These are phyloP conservation scores for Globisporangium uncinulatum DNA, from an alignment of 352 stramenopile species.

Conservation along the genomic window DNA sequence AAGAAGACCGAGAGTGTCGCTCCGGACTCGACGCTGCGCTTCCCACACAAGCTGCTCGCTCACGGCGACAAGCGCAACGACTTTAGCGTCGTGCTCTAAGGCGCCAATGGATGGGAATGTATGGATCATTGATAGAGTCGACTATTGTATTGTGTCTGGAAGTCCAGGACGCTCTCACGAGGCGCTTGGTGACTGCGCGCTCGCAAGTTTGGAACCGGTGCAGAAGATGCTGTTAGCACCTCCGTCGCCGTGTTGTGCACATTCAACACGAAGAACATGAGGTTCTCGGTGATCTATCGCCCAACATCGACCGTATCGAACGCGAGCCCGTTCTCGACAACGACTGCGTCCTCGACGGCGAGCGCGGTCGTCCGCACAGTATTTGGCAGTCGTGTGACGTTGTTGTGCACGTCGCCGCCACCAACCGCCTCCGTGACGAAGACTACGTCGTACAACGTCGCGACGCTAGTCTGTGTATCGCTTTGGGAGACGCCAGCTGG, in stretches of 20 bases:
- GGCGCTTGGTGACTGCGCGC: constrained; percentile 9
- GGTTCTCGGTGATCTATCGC: constrained; percentile 16
- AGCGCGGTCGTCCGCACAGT: constrained; percentile 47
- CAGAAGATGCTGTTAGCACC: not conserved
- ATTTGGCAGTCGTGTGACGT: constrained; percentile 17
- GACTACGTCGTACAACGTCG: constrained; percentile 58
- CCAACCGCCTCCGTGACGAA: constrained; percentile 51
- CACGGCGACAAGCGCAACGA: constrained; percentile 54
- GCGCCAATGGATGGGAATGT: no score
- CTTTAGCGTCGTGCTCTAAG: constrained; percentile 61
- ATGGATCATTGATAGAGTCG: no score
- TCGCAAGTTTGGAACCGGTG: constrained; percentile 3
- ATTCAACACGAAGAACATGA: constrained; percentile 40
- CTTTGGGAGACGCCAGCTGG: constrained; percentile 21
- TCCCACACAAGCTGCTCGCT: constrained; percentile 43
- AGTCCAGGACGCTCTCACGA: no score
- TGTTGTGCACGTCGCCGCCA: constrained; percentile 39
- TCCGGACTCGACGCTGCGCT: constrained; percentile 15
- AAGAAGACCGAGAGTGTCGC: constrained; percentile 22
- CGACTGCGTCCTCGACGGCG: constrained; percentile 35
- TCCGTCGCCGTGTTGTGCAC: constrained; percentile 41
- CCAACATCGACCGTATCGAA: constrained; percentile 34
- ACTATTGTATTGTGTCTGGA: no score
- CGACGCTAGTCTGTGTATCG: constrained; percentile 26
- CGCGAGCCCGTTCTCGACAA: constrained; percentile 32